These are phyloP conservation scores for Phialophora macrospora DNA, from an alignment of 2,329 filamentous ascomycete species.

Conservation along the genomic window DNA sequence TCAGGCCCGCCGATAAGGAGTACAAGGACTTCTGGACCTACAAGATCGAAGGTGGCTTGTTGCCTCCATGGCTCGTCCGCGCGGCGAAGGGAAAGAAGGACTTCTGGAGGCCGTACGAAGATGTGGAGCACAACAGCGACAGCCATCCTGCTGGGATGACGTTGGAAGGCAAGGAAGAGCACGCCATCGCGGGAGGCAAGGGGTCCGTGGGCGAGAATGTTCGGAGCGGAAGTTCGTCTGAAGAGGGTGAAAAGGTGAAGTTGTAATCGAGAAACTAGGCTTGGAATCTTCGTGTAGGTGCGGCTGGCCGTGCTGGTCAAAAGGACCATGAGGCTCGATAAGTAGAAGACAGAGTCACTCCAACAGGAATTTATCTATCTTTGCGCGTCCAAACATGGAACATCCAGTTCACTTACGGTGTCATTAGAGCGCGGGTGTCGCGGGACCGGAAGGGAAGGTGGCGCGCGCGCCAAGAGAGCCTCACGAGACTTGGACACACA, in stretches of 20 bases:
- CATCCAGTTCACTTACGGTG: background rate
- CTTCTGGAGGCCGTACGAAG: slow-evolving; percentile 65
- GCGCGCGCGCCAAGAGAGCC: too few species aligned
- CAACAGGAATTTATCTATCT: background rate
- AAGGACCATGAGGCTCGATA: background rate
- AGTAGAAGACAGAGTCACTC: background rate
- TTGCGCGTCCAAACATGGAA: too few species aligned
- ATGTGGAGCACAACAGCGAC: slow-evolving; percentile 39
- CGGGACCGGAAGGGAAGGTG: too few species aligned
- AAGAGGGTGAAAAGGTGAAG: slow-evolving; percentile 30
- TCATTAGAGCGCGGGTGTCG: background rate
- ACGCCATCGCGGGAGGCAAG: background rate
- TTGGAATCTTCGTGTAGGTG: background rate
- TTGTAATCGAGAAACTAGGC: background rate
- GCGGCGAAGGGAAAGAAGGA: slow-evolving; percentile 69
- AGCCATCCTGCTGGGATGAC: slow-evolving; percentile 10
- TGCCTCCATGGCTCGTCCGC: slow-evolving; percentile 74
- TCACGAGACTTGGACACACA: too few species aligned
- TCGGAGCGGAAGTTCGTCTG: slow-evolving; percentile 15
- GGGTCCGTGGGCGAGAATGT: slow-evolving; percentile 5
- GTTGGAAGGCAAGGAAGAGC: slow-evolving; percentile 22
- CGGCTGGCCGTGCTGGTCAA: too few species aligned
- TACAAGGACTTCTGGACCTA: slow-evolving; percentile 82
- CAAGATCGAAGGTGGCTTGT: slow-evolving; percentile 72
- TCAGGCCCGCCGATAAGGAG: slow-evolving; percentile 75